Evolutionary conservation across 441 rosid species (phyloP), one percentile per base, ranked within the genome.

Genomic region (Raphanus hybrid): DNA sequence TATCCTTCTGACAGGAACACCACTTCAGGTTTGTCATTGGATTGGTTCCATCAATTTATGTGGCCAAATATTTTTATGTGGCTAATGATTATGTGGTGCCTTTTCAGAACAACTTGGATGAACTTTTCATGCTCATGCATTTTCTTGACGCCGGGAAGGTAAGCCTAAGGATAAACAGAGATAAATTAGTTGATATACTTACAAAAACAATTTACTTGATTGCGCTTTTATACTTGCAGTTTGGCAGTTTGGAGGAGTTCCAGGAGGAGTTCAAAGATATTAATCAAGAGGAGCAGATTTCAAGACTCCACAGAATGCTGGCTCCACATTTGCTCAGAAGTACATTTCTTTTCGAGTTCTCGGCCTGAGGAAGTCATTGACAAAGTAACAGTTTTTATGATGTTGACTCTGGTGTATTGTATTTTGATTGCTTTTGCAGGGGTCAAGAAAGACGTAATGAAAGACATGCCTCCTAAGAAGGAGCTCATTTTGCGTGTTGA

Each of bases 111-210:
- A 96, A 96, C 84, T 86, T 96, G 86, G 98, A 94, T 85, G 99
- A 96, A 81, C 98, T 96, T 81, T 94, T 94, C 91, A 96, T 96
- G 98, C 98, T 96, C 68, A 96, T 96, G 99, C 99, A 96, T 83
- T 94, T 96, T 85, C 99, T 96, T 80, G 99, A 96, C 85, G 98
- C 95, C 63, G 99, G 98, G 81, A 96, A 96, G 98, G 99, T 94
- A 80, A 35, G 86, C 82, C 62, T 71, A 59, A 32, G 59, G 39
- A 63, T 23, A 63, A 52, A 26, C 73, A 67, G 43, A 58, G 45
- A 58, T 72, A 65, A 67, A 74, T 70, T 43, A 75, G 64, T 54
- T 54, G 5, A 57, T 57, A 3, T 16, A 7, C 65, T 16, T 59
- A 60, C 79, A 76, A 15, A 62, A 16, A 70, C 23, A 10, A 15